Evolutionary conservation across 148 eudicot species (phyloP).

Genomic region (Euryodendron excelsum): DNA sequence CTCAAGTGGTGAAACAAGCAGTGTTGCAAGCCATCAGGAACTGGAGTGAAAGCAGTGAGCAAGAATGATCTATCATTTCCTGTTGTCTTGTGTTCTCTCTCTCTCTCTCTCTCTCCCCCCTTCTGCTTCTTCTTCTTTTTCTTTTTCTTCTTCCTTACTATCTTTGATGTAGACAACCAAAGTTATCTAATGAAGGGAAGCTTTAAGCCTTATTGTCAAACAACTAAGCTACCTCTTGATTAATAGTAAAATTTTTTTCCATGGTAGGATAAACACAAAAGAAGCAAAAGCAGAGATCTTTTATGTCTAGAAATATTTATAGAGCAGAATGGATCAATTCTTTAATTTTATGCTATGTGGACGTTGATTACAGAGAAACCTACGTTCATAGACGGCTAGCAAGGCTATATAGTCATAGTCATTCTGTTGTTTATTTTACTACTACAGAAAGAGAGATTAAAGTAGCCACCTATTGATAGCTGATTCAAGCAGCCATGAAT

Average conservation of each 20-base stretch:
- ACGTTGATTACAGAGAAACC: no score
- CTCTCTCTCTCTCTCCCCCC: not conserved
- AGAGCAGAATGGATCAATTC: not conserved
- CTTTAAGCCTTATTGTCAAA: not conserved
- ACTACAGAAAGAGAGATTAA: not conserved
- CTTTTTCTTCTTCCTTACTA: not conserved
- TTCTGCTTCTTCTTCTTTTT: not conserved
- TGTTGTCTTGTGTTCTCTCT: not conserved
- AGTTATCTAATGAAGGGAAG: not conserved
- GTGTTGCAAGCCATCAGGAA: conserved; percentile 64
- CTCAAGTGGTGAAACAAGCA: conserved; percentile 56
- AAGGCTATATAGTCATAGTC: no score
- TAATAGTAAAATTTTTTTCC: not conserved
- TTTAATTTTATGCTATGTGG: not conserved
- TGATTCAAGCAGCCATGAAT: not conserved
- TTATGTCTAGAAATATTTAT: not conserved
- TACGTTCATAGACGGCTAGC: no score
- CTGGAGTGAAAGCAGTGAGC: conserved; percentile 47
- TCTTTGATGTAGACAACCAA: not conserved
- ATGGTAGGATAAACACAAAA: not conserved
- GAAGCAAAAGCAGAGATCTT: not conserved
- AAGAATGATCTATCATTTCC: conserved; percentile 12
- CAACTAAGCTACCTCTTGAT: not conserved
- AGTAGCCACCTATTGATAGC: no score
- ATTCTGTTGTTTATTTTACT: not conserved